Conservation (phyloP, 495 filamentous ascomycete species). For the Lophiostoma macrostomum region DNA sequence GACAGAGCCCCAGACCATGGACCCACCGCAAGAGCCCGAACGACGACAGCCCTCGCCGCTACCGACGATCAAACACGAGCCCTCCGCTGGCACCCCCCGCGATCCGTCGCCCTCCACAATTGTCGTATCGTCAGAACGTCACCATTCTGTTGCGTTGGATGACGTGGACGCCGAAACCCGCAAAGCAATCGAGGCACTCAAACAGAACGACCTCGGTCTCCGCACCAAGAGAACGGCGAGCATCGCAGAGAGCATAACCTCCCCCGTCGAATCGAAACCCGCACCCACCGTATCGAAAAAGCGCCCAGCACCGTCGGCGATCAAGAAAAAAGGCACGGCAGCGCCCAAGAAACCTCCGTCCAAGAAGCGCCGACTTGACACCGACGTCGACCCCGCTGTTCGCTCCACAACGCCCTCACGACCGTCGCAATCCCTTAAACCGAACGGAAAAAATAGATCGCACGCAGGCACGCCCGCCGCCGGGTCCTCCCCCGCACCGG, state of each 20-base stretch:
- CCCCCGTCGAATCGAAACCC: slow-evolving; percentile 32
- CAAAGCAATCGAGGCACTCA: slow-evolving; percentile 38
- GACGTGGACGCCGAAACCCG: slow-evolving; percentile 27
- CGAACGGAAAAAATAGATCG: slow-evolving; percentile 42
- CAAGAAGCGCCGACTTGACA: slow-evolving; percentile 60
- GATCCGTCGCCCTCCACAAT: slow-evolving; percentile 34
- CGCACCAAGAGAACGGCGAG: slow-evolving; percentile 24
- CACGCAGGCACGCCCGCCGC: slow-evolving; percentile 44
- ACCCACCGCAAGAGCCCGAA: slow-evolving; percentile 2
- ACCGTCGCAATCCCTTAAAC: slow-evolving; percentile 47
- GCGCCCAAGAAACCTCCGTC: slow-evolving; percentile 48
- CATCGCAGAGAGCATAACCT: slow-evolving; percentile 22
- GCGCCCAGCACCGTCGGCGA: slow-evolving; percentile 31
- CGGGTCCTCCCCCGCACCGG: slow-evolving; percentile 39
- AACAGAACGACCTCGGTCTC: slow-evolving; percentile 39
- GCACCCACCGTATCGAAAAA: slow-evolving; percentile 33
- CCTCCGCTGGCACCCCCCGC: slow-evolving; percentile 34
- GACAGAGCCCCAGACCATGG: neutral
- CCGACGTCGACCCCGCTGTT: slow-evolving; percentile 46
- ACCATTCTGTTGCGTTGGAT: slow-evolving; percentile 7
- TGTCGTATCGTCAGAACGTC: slow-evolving; percentile 13
- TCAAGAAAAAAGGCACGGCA: slow-evolving; percentile 34
- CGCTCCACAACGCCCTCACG: slow-evolving; percentile 45
- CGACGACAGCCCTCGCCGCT: slow-evolving; percentile 24
- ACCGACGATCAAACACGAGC: slow-evolving; percentile 38